These are phyloP conservation scores for Yamadazyma trypodendri DNA, from an alignment of 1,139 yeast species.

Conservation along the genomic window DNA sequence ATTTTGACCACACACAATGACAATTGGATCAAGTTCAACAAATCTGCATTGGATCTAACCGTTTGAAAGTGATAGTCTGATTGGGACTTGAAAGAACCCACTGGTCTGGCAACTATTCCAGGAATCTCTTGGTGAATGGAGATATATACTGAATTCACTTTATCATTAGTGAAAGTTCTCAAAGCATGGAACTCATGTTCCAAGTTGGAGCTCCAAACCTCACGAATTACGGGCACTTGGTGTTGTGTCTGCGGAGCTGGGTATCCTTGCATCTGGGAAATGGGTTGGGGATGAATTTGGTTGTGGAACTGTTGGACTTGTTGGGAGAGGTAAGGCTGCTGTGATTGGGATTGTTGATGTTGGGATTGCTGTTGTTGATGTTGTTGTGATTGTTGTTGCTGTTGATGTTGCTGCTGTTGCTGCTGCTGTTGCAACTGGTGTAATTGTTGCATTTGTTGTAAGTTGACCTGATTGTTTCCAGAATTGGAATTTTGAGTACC, in stretches of 20 bases:
- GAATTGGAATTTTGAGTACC: conserved; percentile 6
- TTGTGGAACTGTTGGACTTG: conserved; percentile 12
- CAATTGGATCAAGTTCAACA: conserved; percentile 80
- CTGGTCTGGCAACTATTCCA: conserved; percentile 94
- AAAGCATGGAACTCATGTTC: conserved; percentile 77
- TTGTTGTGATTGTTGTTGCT: conserved; percentile 14
- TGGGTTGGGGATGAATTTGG: conserved; percentile 12
- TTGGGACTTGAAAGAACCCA: conserved; percentile 89
- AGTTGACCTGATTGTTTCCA: conserved; percentile 11
- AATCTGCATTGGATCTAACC: conserved; percentile 84
- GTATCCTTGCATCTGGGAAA: conserved; percentile 12
- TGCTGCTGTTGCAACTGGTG: conserved; percentile 14
- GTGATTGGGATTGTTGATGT: conserved; percentile 15
- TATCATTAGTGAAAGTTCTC: conserved; percentile 63
- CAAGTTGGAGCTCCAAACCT: conserved; percentile 86
- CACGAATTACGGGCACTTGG: conserved; percentile 46
- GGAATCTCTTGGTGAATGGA: conserved; percentile 92
- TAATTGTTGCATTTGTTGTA: conserved; percentile 18
- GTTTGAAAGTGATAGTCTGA: conserved; percentile 96
- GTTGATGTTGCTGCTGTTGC: conserved; percentile 16
- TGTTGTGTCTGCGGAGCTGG: conserved; percentile 17
- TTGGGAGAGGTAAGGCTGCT: conserved; percentile 4
- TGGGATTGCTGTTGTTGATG: conserved; percentile 16
- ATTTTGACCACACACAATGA: conserved; percentile 83
- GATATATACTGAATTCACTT: conserved; percentile 58